Conservation (phyloP, 441 rosid species). For the Mallotus repandus region DNA sequence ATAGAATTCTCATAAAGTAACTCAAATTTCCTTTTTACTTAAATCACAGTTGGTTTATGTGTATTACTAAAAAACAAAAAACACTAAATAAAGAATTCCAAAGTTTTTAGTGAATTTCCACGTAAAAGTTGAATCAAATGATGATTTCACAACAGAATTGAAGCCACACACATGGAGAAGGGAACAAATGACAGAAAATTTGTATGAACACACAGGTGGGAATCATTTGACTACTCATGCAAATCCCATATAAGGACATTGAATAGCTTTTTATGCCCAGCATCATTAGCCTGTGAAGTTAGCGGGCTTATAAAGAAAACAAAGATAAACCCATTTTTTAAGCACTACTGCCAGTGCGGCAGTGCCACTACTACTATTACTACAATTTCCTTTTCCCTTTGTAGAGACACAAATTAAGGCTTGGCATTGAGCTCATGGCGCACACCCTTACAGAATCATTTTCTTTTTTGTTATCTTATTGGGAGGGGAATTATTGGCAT, state of each 20-base stretch:
- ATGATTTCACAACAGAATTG: conserved; percentile 1
- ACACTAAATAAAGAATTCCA: neutral
- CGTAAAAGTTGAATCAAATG: neutral
- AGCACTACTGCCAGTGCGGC: too few relatives aligned
- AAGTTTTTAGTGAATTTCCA: neutral
- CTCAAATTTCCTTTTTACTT: too few relatives aligned
- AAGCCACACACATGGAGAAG: conserved; percentile 20
- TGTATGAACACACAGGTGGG: neutral
- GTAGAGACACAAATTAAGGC: neutral
- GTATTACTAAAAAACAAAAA: too few relatives aligned
- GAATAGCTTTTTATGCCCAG: conserved; percentile 30
- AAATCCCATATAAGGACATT: conserved; percentile 32
- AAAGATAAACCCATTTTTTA: neutral
- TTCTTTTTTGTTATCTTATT: neutral
- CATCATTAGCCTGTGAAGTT: conserved; percentile 34
- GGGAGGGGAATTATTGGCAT: conserved; percentile 28
- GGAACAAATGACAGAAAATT: neutral
- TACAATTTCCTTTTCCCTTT: neutral
- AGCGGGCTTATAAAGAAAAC: conserved; percentile 26
- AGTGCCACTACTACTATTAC: too few relatives aligned
- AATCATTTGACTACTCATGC: conserved; percentile 29
- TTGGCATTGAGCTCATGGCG: neutral
- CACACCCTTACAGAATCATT: neutral
- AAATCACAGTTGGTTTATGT: too few relatives aligned
- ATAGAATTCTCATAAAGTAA: conserved; percentile 6